Conservation (phyloP, 2,329 filamentous ascomycete species). For the Incumbomyces delicatus region DNA sequence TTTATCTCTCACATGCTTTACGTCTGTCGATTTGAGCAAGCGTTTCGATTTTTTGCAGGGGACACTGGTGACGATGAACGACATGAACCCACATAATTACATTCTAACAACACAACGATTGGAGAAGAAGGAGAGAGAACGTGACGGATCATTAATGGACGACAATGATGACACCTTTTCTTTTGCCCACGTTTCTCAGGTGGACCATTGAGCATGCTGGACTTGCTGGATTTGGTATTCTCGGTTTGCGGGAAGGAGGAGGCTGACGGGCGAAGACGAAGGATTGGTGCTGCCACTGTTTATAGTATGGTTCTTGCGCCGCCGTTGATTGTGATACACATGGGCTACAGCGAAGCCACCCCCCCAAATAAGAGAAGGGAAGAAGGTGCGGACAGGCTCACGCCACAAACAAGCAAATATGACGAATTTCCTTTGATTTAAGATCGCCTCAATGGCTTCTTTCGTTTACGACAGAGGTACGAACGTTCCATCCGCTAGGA, state of each 20-base stretch:
- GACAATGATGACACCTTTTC: not conserved
- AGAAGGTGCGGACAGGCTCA: slow-evolving; percentile 18
- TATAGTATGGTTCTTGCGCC: slow-evolving; percentile 8
- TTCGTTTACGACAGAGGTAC: not conserved
- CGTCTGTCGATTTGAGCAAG: slow-evolving; percentile 20
- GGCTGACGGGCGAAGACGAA: slow-evolving; percentile 4
- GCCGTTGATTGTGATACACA: slow-evolving; percentile 12
- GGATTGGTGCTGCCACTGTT: not conserved
- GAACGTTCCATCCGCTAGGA: not conserved
- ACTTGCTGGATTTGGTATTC: slow-evolving; percentile 9
- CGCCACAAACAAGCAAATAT: slow-evolving; percentile 16
- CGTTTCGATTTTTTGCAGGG: slow-evolving; percentile 11
- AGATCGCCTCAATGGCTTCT: not conserved
- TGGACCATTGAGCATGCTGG: slow-evolving; percentile 16
- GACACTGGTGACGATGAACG: slow-evolving; percentile 8
- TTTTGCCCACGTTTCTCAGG: slow-evolving; percentile 7
- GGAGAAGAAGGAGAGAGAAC: not conserved
- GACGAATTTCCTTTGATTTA: slow-evolving; percentile 3
- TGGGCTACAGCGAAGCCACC: not conserved
- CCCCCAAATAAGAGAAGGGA: slow-evolving; percentile 6
- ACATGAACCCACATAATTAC: not conserved
- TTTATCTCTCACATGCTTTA: slow-evolving; percentile 10
- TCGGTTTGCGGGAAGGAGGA: no score
- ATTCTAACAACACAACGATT: not conserved
- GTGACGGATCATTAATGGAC: not conserved